These are phyloP conservation scores for Tylopilus subfusipes DNA, from an alignment of 768 basidiomycete species.

Conservation along the genomic window DNA sequence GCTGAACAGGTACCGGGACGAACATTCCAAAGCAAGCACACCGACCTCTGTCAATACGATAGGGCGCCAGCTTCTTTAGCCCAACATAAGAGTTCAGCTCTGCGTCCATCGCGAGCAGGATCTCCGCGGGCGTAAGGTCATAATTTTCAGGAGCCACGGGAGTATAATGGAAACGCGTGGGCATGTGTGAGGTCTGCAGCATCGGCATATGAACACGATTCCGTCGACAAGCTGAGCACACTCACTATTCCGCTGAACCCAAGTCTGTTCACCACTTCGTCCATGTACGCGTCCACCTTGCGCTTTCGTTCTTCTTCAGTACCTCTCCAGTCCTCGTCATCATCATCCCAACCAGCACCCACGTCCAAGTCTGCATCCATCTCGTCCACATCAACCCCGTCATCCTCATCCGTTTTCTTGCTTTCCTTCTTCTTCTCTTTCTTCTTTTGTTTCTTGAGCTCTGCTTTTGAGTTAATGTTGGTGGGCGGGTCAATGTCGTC, in stretches of 20 bases:
- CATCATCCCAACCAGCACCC: conserved; percentile 33
- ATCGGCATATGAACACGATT: not conserved
- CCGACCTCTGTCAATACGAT: conserved; percentile 52
- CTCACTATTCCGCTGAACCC: conserved; percentile 95
- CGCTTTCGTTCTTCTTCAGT: conserved; percentile 89
- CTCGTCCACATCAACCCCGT: conserved; percentile 45
- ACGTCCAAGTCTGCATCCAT: conserved; percentile 60
- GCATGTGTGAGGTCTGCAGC: conserved; percentile 76
- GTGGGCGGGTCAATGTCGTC: conserved; percentile 51
- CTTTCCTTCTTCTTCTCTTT: conserved; percentile 47
- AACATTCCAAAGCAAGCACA: conserved; percentile 3
- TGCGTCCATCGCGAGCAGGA: conserved; percentile 85
- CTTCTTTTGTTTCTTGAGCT: conserved; percentile 40
- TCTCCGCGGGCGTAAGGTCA: conserved; percentile 77
- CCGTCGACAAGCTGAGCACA: conserved; percentile 5
- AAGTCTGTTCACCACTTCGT: conserved; percentile 74
- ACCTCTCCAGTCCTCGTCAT: conserved; percentile 75
- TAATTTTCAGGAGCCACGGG: conserved; percentile 58
- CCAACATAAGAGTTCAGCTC: conserved; percentile 92
- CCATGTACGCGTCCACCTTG: conserved; percentile 84
- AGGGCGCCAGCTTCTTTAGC: conserved; percentile 89
- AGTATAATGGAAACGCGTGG: conserved; percentile 93
- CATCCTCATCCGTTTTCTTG: conserved; percentile 38
- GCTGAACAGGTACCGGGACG: not conserved
- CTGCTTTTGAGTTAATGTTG: conserved; percentile 29